Percentiles rank a stretch among this genome's conserved stretches.
Conservation (phyloP, 2,329 filamentous ascomycete genomes). For the Pseudocercospora musae region DNA sequence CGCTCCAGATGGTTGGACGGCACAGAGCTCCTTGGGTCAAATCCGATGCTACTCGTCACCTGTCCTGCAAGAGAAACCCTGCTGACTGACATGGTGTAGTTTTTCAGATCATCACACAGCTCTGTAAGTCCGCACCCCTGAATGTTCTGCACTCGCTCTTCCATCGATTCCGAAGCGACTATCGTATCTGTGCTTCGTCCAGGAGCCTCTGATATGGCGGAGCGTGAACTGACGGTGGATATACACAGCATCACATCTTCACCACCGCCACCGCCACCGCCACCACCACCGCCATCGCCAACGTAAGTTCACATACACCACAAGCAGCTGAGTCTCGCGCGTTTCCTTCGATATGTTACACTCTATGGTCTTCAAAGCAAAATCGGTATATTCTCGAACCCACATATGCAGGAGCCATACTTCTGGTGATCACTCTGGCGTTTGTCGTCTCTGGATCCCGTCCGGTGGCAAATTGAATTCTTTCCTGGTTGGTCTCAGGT, state of each 20-base stretch:
- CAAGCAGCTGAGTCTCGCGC: not conserved
- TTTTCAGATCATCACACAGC: not conserved
- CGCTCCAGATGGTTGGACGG: not conserved
- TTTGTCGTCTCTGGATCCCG: not conserved
- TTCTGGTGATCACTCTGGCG: not conserved
- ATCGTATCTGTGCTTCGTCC: not conserved
- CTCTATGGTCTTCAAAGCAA: not conserved
- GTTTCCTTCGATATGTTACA: not conserved
- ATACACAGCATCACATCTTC: not conserved
- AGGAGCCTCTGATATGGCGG: not conserved
- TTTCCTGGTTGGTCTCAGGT: not conserved
- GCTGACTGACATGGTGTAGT: not conserved
- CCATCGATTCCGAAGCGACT: not conserved
- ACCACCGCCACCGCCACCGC: no score
- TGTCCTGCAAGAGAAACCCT: not conserved
- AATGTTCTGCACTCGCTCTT: not conserved
- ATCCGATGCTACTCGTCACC: not conserved
- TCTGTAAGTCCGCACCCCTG: not conserved
- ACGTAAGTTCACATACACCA: not conserved
- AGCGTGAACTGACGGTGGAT: not conserved
- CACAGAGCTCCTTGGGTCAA: not conserved
- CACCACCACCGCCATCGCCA: not conserved
- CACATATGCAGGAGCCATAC: not conserved
- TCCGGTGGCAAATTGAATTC: not conserved
- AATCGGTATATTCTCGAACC: not conserved